These are phyloP conservation scores for Talaromyces sp. DNA, from an alignment of 2,329 filamentous ascomycete species.

Conservation along the genomic window DNA sequence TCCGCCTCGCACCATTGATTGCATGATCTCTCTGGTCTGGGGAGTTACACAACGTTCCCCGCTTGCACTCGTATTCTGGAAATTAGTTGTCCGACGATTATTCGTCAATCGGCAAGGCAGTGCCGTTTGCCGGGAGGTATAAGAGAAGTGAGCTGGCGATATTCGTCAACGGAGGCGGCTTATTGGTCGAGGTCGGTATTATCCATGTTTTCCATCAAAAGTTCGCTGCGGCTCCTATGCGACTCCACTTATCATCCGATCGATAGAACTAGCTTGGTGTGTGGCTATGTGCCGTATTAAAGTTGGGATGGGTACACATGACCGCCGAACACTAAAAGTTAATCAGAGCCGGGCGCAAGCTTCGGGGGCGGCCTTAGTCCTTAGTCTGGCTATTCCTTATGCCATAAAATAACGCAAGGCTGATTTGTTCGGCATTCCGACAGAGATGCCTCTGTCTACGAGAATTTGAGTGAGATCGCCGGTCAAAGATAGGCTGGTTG, in stretches of 20 bases:
- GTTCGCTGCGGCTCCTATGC: background rate
- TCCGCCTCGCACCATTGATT: background rate
- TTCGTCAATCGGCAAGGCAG: constrained; percentile 6
- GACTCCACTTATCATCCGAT: background rate
- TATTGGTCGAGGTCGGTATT: background rate
- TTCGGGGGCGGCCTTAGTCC: background rate
- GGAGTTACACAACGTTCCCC: background rate
- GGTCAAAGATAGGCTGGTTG: background rate
- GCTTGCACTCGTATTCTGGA: background rate
- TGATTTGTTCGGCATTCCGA: constrained; percentile 1
- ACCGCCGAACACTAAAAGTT: background rate
- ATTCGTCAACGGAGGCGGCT: background rate
- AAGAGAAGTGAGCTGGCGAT: background rate
- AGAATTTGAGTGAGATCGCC: background rate
- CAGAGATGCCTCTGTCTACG: background rate
- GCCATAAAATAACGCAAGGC: background rate
- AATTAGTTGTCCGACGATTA: background rate
- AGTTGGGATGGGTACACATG: background rate
- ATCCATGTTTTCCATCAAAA: background rate
- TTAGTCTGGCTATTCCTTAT: background rate
- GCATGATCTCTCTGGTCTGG: background rate
- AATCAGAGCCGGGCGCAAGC: background rate
- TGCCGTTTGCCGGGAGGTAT: background rate
- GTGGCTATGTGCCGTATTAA: background rate
- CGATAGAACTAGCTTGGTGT: background rate